Evolutionary conservation across 345 rosid species (phyloP).

Genomic region (Lepidium sativum): DNA sequence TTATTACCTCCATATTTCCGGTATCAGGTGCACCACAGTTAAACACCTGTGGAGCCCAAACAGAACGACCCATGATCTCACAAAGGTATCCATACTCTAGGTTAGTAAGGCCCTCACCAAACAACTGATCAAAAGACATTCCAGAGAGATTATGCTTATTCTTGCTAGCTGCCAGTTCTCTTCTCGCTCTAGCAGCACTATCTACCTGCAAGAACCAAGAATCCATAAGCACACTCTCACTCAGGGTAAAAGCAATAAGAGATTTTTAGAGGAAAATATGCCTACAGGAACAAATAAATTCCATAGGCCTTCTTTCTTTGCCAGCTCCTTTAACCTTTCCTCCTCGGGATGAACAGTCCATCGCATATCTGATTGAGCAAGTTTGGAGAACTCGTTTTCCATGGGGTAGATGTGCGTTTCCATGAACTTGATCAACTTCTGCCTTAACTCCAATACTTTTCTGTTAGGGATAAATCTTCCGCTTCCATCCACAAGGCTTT

Average conservation of each 20-base stretch:
- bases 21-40: conserved; percentile 99
- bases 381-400: conserved; percentile 73
- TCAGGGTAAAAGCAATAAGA: background rate
- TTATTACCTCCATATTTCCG: conserved; percentile 96
- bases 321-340: conserved; percentile 79
- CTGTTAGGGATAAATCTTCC: conserved; percentile 64
- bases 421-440: conserved; percentile 71
- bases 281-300: conserved; percentile 87
- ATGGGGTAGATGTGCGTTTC: conserved; percentile 79
- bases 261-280: background rate
- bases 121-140: conserved; percentile 35
- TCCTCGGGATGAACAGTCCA: conserved; percentile 95
- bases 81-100: conserved; percentile 94
- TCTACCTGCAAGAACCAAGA: conserved; percentile 51
- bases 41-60: conserved; percentile 96
- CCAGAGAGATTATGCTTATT: conserved; percentile 22
- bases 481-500: conserved; percentile 39
- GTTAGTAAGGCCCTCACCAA: conserved; percentile 94
- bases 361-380: conserved; percentile 58
- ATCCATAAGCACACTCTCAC: background rate
- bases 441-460: conserved; percentile 58
- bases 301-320: conserved; percentile 90
- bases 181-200: conserved; percentile 74
- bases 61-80: conserved; percentile 94
- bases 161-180: conserved; percentile 44